Percentiles rank a stretch among this genome's conserved stretches.
Evolutionary conservation across 257 asterid genomes (phyloP).

Genomic region (Sherardia arvensis): DNA sequence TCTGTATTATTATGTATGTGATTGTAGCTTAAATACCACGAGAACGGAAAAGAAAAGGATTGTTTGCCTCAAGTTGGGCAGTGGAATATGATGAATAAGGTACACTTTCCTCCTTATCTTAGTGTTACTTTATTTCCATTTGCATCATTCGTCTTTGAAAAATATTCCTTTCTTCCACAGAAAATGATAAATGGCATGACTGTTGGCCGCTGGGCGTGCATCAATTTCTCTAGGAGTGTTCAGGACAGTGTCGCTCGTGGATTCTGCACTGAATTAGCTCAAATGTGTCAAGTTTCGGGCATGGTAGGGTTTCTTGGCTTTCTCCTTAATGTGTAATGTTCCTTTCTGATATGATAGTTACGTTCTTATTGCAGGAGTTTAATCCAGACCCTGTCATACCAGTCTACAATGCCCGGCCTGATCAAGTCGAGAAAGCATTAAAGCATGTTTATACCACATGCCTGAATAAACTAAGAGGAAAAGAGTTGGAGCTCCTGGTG

Average conservation of each 20-base stretch:
- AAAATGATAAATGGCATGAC: slow-evolving; percentile 99
- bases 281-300: slow-evolving; percentile 99
- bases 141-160: not conserved
- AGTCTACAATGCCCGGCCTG: slow-evolving; percentile 74
- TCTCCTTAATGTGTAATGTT: not conserved
- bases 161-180: slow-evolving; percentile 30
- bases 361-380: slow-evolving; percentile 46
- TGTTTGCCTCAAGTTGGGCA: slow-evolving; percentile 98
- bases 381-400: slow-evolving; percentile 85
- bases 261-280: slow-evolving; percentile 85
- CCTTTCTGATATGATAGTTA: not conserved
- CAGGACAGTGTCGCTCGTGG: slow-evolving; percentile 98
- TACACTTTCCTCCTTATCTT: slow-evolving; percentile 11
- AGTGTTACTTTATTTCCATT: not conserved
- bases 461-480: slow-evolving; percentile 74
- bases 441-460: slow-evolving; percentile 80
- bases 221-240: slow-evolving; percentile 90
- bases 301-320: slow-evolving; percentile 44
- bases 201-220: slow-evolving; percentile 94
- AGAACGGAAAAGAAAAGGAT: slow-evolving; percentile 89
- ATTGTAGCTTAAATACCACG: slow-evolving; percentile 82
- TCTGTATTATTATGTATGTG: not conserved
- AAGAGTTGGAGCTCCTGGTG: slow-evolving; percentile 80
- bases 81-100: slow-evolving; percentile 99
- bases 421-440: slow-evolving; percentile 92